Percentiles rank a stretch among this genome's conserved stretches.
These are phyloP conservation scores for Cucurbita pepo DNA, from an alignment of 306 rosid species.

Conservation along the genomic window DNA sequence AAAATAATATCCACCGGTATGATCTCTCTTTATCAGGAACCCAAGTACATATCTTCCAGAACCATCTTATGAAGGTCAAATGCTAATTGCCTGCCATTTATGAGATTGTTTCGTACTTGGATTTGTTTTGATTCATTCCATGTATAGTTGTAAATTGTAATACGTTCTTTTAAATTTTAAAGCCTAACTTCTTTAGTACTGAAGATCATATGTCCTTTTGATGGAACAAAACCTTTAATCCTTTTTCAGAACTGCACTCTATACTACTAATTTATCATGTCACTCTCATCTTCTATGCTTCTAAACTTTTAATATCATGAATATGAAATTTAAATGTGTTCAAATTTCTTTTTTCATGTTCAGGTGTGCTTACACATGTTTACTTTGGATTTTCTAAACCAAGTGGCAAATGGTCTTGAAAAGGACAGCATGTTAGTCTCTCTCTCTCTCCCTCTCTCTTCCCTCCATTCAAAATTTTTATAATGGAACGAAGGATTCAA, in stretches of 20 bases:
- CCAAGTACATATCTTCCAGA: neutral
- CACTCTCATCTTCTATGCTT: neutral
- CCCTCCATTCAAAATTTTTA: neutral
- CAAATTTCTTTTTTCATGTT: neutral
- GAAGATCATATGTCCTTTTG: neutral
- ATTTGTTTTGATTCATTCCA: neutral
- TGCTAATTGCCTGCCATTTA: neutral
- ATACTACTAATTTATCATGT: neutral
- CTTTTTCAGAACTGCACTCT: neutral
- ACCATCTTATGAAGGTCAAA: neutral
- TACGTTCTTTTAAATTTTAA: neutral
- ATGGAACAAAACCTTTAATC: slow-evolving; percentile 1
- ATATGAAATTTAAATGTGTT: neutral
- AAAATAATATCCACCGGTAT: neutral
- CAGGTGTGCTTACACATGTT: slow-evolving; percentile 99
- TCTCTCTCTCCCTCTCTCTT: neutral
- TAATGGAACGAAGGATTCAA: neutral
- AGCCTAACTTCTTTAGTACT: neutral
- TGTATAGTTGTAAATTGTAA: neutral
- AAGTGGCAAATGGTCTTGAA: slow-evolving; percentile 96
- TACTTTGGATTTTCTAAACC: slow-evolving; percentile 85
- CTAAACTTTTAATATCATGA: neutral
- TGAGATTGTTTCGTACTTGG: neutral
- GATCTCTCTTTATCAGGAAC: neutral
- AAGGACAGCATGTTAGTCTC: slow-evolving; percentile 75